Base-by-base conservation (phyloP, 192 early-diverging fungal genomes). In the Podila horticola region DNA sequence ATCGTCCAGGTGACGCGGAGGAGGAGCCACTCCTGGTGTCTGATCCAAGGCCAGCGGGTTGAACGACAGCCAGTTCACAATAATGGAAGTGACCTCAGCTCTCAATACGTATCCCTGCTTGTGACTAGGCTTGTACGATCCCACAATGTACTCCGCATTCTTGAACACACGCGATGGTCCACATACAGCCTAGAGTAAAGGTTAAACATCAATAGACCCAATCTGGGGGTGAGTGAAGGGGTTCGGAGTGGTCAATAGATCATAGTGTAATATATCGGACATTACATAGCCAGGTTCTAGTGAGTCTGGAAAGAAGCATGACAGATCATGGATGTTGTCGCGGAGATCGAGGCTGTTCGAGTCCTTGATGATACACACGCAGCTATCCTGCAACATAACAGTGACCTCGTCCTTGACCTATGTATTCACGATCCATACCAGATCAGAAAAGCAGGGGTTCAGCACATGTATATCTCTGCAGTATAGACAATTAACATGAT, bases 391-490 rank as follows among this genome's bases (percentile, higher is more conserved):
- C 59, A 84, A 30, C 29, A 75, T 29, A 10, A 84, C 67, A 5
- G 72, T 84, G 1, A 84, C 76, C 41, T 84, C 83, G 62, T 84
- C 83, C 41, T 69, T 62, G 0, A 79, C 83, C 83, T 84, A 69
- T 45, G 41, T 45, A n/a, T 45, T 12, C 41, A 45, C 41, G 41
- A 45, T 15, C 41, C 41, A 45, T 45, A 45, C 1, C 41, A 45
- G 41, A 17, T 17, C 41, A 45, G 3, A 45, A 45, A 1, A 45
- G 15, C 41, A 45, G 41, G 41, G 8, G 41, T 13, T 45, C 41
- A 45, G 41, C 15, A 15, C 15, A 12, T 17, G 38, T 11, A 41
- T 13, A 41, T 41, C 9, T 41, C 38, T 13, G 3, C 13, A 45
- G 41, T 15, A 45, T 45, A 45, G 41, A 45, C 41, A 45, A 45